Evolutionary conservation across 768 basidiomycete genomes (phyloP).

Genomic region (Naematelia encephala): DNA sequence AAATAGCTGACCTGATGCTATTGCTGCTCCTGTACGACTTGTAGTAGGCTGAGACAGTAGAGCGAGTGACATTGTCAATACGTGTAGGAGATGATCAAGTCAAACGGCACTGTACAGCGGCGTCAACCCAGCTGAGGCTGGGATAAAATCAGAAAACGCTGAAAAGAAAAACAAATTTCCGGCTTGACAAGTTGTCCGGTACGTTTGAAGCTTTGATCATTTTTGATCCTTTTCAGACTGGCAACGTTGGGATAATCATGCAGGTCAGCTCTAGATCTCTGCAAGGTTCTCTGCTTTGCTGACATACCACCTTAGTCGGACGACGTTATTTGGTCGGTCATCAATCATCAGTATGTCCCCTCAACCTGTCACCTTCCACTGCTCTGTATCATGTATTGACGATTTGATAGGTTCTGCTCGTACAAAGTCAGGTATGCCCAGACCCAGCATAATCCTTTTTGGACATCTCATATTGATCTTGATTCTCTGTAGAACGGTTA

Average conservation of each 20-base stretch:
- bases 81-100: too few species aligned
- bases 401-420: constrained; percentile 75
- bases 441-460: background rate
- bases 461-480: background rate
- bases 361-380: background rate
- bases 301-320: constrained; percentile 57
- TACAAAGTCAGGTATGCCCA: constrained; percentile 94
- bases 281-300: background rate
- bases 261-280: constrained; percentile 32
- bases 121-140: background rate
- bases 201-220: background rate
- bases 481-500: constrained; percentile 68
- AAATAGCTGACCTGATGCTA: constrained; percentile 25
- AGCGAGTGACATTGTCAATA: constrained; percentile 13
- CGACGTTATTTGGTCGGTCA: constrained; percentile 98
- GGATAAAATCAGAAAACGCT: constrained; percentile 9
- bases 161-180: constrained; percentile 1
- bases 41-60: constrained; percentile 32
- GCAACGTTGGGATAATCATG: constrained; percentile 31
- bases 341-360: constrained; percentile 60
- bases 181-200: constrained; percentile 1
- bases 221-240: too few species aligned
- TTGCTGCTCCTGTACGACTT: constrained; percentile 29
- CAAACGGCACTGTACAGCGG: too few species aligned
- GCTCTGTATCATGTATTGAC: background rate